phyloP scores from a whole-genome alignment of 1,284 basidiomycete genomes.

The Ustanciosporium gigantosporum region DNA sequence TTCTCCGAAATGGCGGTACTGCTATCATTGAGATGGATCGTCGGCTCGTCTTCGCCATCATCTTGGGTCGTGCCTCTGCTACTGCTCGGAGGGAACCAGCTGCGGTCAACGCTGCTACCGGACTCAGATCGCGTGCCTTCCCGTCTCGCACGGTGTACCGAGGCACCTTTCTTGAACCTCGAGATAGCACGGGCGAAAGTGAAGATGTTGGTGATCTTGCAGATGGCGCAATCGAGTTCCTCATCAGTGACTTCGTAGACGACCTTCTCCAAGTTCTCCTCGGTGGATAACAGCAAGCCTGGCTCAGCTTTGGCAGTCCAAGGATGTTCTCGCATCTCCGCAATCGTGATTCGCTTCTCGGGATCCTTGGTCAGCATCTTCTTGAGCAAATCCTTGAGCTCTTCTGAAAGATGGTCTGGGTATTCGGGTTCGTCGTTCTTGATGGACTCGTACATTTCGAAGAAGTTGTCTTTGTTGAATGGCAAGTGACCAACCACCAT shows the following conservation, averaged over 20 bases:
- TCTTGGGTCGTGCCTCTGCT: no score
- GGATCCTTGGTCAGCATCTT: constrained; percentile 53
- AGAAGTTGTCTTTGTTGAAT: constrained; percentile 64
- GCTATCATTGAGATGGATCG: no score
- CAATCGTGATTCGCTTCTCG: constrained; percentile 42
- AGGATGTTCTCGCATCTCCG: constrained; percentile 46
- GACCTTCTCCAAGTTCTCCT: constrained; percentile 43
- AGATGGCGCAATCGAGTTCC: constrained; percentile 56
- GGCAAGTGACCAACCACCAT: constrained; percentile 66
- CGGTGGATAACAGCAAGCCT: constrained; percentile 28
- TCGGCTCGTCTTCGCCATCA: no score
- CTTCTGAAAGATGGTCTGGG: constrained; percentile 37
- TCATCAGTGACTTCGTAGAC: constrained; percentile 57
- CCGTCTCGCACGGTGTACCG: constrained; percentile 11
- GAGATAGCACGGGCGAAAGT: constrained; percentile 57
- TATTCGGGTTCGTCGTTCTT: constrained; percentile 59
- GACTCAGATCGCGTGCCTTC: constrained; percentile 16
- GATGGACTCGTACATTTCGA: constrained; percentile 65
- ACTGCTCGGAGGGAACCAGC: constrained; percentile 28
- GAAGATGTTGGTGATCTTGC: constrained; percentile 56
- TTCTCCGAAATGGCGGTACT: no score
- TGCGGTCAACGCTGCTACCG: constrained; percentile 13
- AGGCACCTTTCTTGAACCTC: constrained; percentile 51
- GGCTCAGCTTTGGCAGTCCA: constrained; percentile 45
- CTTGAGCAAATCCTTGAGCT: constrained; percentile 39